Percentiles rank a stretch among this genome's conserved stretches.
These are phyloP conservation scores for Dactylorhiza incarnata DNA, from an alignment of 106 monocot species.

Conservation along the genomic window DNA sequence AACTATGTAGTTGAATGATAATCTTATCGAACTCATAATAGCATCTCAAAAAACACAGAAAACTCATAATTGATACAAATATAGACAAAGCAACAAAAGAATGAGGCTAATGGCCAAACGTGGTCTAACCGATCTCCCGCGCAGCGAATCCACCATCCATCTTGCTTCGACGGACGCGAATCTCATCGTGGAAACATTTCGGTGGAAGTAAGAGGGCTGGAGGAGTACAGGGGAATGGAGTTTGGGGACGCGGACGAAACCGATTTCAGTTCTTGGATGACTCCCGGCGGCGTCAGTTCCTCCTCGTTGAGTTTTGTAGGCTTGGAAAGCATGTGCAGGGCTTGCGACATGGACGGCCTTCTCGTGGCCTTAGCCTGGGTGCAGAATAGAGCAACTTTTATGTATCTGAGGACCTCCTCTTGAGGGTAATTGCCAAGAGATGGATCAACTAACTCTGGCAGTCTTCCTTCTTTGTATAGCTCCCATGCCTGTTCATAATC, in stretches of 20 bases:
- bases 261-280: conserved; percentile 25
- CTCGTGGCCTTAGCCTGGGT: conserved; percentile 47
- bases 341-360: conserved; percentile 58
- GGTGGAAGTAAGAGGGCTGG: conserved; percentile 14
- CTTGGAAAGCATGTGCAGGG: conserved; percentile 56
- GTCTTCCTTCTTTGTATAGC: conserved; percentile 40
- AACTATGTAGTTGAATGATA: no score
- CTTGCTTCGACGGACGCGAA: background rate
- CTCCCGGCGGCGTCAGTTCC: conserved; percentile 50
- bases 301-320: conserved; percentile 35
- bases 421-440: conserved; percentile 44
- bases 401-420: conserved; percentile 47
- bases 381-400: conserved; percentile 68
- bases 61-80: background rate
- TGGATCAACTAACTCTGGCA: conserved; percentile 49
- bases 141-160: background rate
- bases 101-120: background rate
- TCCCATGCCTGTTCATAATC: conserved; percentile 50
- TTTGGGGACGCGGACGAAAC: conserved; percentile 7
- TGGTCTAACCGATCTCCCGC: no score
- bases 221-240: conserved; percentile 12
- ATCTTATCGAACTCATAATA: no score
- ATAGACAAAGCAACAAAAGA: background rate
- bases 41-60: background rate
- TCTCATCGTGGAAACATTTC: conserved; percentile 43